phyloP scores from a whole-genome alignment of 192 early-diverging fungal species.

The Coemansia sp. region DNA sequence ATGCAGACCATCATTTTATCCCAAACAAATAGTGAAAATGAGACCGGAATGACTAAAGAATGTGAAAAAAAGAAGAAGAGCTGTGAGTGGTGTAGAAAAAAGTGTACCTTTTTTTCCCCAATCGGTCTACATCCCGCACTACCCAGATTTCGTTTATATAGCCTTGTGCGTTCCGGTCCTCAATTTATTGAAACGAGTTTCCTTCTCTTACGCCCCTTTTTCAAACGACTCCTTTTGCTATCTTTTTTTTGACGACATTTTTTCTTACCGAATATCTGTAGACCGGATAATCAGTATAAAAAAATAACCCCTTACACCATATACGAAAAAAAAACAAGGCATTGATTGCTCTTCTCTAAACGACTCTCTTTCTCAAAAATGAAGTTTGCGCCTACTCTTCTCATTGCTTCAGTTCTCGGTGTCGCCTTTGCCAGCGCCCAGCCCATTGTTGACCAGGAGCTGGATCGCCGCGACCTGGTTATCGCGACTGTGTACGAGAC shows the following conservation, averaged over 20 bases:
- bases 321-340: conserved; percentile 6
- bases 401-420: conserved; percentile 28
- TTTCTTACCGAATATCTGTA: conserved; percentile 29
- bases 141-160: neutral
- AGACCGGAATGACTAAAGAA: neutral
- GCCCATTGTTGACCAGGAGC: conserved; percentile 10
- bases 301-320: neutral
- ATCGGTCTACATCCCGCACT: neutral
- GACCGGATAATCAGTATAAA: conserved; percentile 17
- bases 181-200: neutral
- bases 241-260: neutral
- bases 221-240: conserved; percentile 13
- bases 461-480: conserved; percentile 14
- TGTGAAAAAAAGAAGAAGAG: neutral
- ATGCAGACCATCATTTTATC: neutral
- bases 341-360: conserved; percentile 4
- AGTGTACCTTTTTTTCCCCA: neutral
- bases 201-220: conserved; percentile 1
- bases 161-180: neutral
- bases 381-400: conserved; percentile 38
- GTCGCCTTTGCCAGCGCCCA: conserved; percentile 32
- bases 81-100: neutral
- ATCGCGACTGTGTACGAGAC: conserved; percentile 21
- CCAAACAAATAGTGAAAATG: neutral
- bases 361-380: conserved; percentile 11